A percentile compares a stretch with the other conserved stretches of the same genome.
Evolutionary conservation across 1,284 basidiomycete genomes (phyloP).

Genomic region (Ceratorhiza oryzae-sativae): DNA sequence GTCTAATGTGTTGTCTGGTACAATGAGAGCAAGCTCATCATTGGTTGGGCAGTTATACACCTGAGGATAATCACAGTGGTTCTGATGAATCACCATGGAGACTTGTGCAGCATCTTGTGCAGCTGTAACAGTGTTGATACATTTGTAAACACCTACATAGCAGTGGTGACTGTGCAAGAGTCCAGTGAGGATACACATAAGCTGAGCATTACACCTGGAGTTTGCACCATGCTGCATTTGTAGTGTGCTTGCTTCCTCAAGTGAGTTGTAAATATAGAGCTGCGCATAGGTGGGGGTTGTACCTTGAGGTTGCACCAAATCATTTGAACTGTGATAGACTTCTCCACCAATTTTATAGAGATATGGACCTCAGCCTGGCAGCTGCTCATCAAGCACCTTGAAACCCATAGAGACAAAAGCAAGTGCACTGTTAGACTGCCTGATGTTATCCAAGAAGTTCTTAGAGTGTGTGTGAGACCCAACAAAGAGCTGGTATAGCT

Average conservation of each 20-base stretch:
- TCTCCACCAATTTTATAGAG: conserved; percentile 54
- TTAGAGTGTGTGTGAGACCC: neutral
- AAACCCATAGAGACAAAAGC: conserved; percentile 26
- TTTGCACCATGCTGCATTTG: conserved; percentile 45
- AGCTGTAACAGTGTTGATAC: conserved; percentile 47
- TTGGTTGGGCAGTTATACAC: conserved; percentile 53
- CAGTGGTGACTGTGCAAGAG: conserved; percentile 48
- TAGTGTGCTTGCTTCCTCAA: conserved; percentile 45
- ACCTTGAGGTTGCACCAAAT: conserved; percentile 48
- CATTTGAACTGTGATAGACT: conserved; percentile 51
- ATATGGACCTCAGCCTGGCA: conserved; percentile 47
- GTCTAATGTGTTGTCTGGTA: conserved; percentile 48
- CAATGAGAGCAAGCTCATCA: conserved; percentile 53
- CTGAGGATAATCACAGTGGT: conserved; percentile 45
- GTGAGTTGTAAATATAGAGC: conserved; percentile 53
- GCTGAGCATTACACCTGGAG: conserved; percentile 42
- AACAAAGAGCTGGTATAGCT: neutral
- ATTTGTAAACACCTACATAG: conserved; percentile 49
- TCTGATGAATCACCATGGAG: neutral
- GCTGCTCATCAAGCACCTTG: neutral
- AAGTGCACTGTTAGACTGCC: conserved; percentile 26
- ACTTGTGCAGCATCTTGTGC: conserved; percentile 8
- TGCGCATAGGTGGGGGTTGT: conserved; percentile 51
- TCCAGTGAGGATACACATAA: conserved; percentile 47
- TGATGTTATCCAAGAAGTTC: conserved; percentile 23